Percentiles rank a stretch among this genome's conserved stretches.
phyloP scores from a whole-genome alignment of 1,139 yeast species.

The Saccharomyces hybrid region DNA sequence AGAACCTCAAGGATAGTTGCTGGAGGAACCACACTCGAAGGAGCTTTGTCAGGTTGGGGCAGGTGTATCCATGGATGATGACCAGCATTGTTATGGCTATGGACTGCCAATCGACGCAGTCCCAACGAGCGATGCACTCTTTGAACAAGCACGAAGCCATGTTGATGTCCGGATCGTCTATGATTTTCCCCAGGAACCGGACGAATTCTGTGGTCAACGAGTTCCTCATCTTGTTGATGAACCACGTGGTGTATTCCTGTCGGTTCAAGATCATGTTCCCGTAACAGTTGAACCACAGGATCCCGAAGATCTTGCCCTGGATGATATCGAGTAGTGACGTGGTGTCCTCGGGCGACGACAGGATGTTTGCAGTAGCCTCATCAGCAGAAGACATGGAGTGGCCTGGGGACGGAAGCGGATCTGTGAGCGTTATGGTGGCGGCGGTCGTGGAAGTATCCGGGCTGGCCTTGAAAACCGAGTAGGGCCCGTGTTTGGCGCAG shows the following conservation, averaged over 20 bases:
- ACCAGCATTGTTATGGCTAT: slow-evolving; percentile 9
- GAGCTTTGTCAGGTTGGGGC: slow-evolving; percentile 7
- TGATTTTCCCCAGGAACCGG: slow-evolving; percentile 9
- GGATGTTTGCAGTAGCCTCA: not conserved
- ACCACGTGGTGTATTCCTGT: slow-evolving; percentile 14
- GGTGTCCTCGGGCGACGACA: not conserved
- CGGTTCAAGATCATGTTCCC: slow-evolving; percentile 13
- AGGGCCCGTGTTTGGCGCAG: not conserved
- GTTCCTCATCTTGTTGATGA: slow-evolving; percentile 11
- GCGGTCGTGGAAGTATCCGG: not conserved
- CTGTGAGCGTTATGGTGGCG: not conserved
- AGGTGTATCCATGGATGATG: slow-evolving; percentile 1
- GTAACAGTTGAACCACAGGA: slow-evolving; percentile 14
- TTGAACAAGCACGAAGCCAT: slow-evolving; percentile 7
- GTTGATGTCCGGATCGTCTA: slow-evolving; percentile 5
- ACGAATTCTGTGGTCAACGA: slow-evolving; percentile 8
- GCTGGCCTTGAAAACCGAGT: not conserved
- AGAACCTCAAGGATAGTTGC: slow-evolving; percentile 9
- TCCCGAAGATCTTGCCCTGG: slow-evolving; percentile 9
- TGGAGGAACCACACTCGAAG: slow-evolving; percentile 15
- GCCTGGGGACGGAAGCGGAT: not conserved
- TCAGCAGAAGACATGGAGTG: not conserved
- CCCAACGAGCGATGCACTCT: slow-evolving; percentile 2
- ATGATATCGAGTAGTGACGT: slow-evolving; percentile 4
- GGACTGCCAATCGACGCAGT: slow-evolving; percentile 7